Base-by-base conservation (phyloP, 768 basidiomycete species). In the Podaxis sp. region DNA sequence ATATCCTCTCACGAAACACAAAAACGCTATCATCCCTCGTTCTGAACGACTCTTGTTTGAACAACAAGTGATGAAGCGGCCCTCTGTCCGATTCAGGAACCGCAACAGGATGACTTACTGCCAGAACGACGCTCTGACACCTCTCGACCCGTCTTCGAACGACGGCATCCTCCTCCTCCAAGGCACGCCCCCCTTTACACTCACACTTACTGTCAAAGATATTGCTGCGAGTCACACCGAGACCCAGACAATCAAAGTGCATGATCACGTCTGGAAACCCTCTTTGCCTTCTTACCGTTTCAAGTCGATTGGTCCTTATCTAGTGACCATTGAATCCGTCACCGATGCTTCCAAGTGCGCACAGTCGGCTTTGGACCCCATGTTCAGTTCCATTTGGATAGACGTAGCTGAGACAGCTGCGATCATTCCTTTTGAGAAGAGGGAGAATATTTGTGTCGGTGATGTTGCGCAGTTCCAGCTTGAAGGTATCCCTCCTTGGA, bases 351-450 rank as follows among this genome's bases (percentile, higher is more conserved):
- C 90, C 4, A 86, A 82, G 36, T 99, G 97, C 74, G 88, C 87
- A 56, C 89, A 93, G 60, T 84, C 86, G 13, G 78, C 83, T 38
- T 78, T 89, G 13, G 86, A 91, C 64, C 85, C 86, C 2, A 72
- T 84, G 38, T 75, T 76, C 36, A 81, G 84, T 58, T 85, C 85
- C 17, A 82, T 92, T 41, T 91, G 89, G 89, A 84, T 95, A 12
- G 94, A 98, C 67, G 95, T 99, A n/a, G 93, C 95, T 2, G 97
- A 99, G 75, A 93, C 93, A 1, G 97, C 97, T 8, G 87, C 93
- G 12, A 95, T 99, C 59, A 83, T 94, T 51, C 90, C 96, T 4
- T 85, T 95, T 67, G 90, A 91, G 68, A 79, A 88, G 61, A 82
- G 86, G 61, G 81, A 81, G 67, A 89, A 99, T 70, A 88, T 91